These are phyloP conservation scores for Phialocephala subalpina DNA, from an alignment of 2,329 filamentous ascomycete species.

Conservation along the genomic window DNA sequence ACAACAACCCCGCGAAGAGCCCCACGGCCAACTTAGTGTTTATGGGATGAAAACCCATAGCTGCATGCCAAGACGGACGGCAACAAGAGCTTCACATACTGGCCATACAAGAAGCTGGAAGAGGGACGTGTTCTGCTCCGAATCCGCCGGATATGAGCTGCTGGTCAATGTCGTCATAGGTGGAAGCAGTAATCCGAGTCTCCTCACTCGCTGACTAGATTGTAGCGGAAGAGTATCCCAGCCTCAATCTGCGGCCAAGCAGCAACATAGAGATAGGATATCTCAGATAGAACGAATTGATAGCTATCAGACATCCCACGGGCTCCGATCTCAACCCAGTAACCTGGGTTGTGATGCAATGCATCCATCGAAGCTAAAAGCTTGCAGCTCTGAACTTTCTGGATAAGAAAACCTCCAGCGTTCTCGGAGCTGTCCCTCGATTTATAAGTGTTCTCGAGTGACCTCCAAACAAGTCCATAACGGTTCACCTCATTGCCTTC, in stretches of 20 bases:
- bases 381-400: conserved; percentile 1
- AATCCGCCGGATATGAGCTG: background rate
- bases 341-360: background rate
- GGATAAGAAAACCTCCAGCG: conserved; percentile 12
- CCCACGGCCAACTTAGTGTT: background rate
- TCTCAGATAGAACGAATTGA: conserved; percentile 16
- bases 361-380: conserved; percentile 1
- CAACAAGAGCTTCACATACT: background rate
- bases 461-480: conserved; percentile 8
- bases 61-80: conserved; percentile 5
- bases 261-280: background rate
- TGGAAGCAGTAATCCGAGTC: conserved; percentile 2
- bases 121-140: background rate
- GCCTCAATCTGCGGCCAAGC: background rate
- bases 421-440: background rate
- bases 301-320: conserved; percentile 23
- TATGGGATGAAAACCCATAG: background rate
- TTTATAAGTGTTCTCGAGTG: background rate
- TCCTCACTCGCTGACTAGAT: background rate
- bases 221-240: background rate
- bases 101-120: conserved; percentile 1
- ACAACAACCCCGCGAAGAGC: background rate
- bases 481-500: conserved; percentile 21
- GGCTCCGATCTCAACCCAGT: conserved; percentile 8
- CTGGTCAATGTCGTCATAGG: conserved; percentile 5